Base-by-base conservation (phyloP, 225 moss, liverwort and hornwort species). In the Polytrichum commune region DNA sequence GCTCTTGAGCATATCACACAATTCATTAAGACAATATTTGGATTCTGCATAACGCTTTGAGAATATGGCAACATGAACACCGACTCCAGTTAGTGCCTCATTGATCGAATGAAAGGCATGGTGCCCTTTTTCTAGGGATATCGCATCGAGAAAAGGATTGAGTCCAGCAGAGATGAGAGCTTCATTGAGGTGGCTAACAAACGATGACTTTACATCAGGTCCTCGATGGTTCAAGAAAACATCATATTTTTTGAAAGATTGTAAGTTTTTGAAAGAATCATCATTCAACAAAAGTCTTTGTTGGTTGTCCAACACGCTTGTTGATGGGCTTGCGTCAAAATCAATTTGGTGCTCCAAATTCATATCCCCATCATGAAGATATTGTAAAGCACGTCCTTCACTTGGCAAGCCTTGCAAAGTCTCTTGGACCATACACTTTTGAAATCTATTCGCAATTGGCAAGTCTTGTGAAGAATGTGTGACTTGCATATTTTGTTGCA, bases 161-260 rank as follows among this genome's bases (percentile, higher is more conserved):
- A 69, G 58, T 5, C 58, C 69, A 69, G 8, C 20, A 18, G 18
- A 4, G 2, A 56, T 19, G 5, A 69, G 0, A 29, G n/a, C 54
- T 16, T 67, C 67, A 67, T 54, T 46, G 10, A 67, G 67, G 53
- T 67, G 67, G 2, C 46, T 53, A 54, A 67, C 38, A 53, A 67
- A 67, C 4, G 23, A 6, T 46, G 4, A 20, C 30, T 46, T 67
- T 9, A 65, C 65, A 65, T 65, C 65, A 18, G 65, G 65, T 65
- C 65, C 65, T 18, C 65, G 65, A 30, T 67, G 66, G 53, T 67
- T 67, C 25, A 67, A 20, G 25, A 67, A 67, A 19, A 67, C 33
- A 38, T 67, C 66, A 53, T 67, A 67, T 8, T 53, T 63, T 58
- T 58, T 5, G 9, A 1, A 20, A 6, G 58, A 58, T 32, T 32